Conservation (phyloP, 2,329 filamentous ascomycete genomes). For the Fusarium miscanthi region DNA sequence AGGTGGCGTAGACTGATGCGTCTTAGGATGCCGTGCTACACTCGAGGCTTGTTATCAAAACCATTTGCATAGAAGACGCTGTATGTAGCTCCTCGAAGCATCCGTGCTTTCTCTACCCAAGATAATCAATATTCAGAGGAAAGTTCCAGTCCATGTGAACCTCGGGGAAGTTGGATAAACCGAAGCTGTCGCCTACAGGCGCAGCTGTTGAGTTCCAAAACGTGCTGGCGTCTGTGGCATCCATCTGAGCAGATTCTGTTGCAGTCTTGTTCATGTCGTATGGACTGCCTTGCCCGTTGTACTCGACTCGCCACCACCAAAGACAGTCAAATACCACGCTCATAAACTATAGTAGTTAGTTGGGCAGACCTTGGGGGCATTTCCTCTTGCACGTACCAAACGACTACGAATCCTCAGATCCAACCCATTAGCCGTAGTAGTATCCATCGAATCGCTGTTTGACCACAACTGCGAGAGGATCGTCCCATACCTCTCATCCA, state of each 20-base stretch:
- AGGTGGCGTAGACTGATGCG: constrained; percentile 1
- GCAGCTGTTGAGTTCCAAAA: background rate
- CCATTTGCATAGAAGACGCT: background rate
- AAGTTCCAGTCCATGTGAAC: constrained; percentile 1
- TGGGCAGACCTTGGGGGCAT: too few species aligned
- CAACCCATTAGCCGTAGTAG: background rate
- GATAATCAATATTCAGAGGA: constrained; percentile 2
- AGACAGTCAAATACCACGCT: constrained; percentile 2
- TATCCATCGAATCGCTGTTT: background rate
- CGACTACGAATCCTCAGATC: constrained; percentile 1
- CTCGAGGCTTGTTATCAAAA: background rate
- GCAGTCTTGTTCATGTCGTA: background rate
- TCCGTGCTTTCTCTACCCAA: background rate
- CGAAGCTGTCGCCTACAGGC: background rate
- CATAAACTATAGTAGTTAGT: background rate
- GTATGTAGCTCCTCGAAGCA: background rate
- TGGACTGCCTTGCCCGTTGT: constrained; percentile 6
- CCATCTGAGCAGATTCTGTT: background rate
- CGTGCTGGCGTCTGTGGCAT: background rate
- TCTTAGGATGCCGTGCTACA: background rate
- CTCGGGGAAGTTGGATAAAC: background rate
- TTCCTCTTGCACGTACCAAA: background rate
- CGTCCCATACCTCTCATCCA: background rate
- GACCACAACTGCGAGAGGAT: constrained; percentile 6
- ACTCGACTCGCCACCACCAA: constrained; percentile 10